Base-by-base conservation (phyloP, 805 yeast species). In the Zygoascus biomembranicola region DNA sequence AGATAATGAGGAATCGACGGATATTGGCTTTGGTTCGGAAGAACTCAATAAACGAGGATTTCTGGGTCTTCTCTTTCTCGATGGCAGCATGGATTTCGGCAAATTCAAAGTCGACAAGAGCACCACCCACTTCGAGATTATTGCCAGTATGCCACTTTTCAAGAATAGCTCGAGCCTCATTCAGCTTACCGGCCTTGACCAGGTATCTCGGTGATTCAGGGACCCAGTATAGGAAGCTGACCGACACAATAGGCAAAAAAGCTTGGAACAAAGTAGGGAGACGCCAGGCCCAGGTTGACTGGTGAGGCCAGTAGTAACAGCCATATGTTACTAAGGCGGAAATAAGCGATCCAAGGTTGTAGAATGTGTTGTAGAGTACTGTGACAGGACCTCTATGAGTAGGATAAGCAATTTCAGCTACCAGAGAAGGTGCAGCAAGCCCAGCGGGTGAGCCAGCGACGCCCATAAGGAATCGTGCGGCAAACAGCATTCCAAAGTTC, bases 251-350 rank as follows among this genome's bases (percentile, higher is more conserved):
- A 50, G 87, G 52, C 64, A 84, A 83, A 39, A 84, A 58, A 54
- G 80, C 72, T 71, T 86, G 94, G 61, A 84, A 69, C 1, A 86
- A 82, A 55, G 85, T 77, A 13, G 92, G 90, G 64, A 85, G 75
- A 73, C 92, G 79, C 89, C 90, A 85, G 19, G 82, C 73, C 31
- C 74, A 70, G 8, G 59, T 59, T 16, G 53, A 32, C 52, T 52
- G 50, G 63, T 79, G 83, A n/a, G 39, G 39, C 39, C 39, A 35
- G 16, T 35, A 35, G 11, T 83, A 81, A 32, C 82, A 72, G 35
- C 89, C 90, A 64, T 78, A 84, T 65, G 82, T 86, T 55, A 83
- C 32, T 49, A 53, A 32, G 16, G 79, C 77, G 8, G 82, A 78
- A 48, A 78, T 63, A 52, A 77, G 62, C 16, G 80, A 79, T 47